These are phyloP conservation scores for Daldinia eschscholtzii DNA, from an alignment of 2,329 filamentous ascomycete genomes.

Conservation along the genomic window DNA sequence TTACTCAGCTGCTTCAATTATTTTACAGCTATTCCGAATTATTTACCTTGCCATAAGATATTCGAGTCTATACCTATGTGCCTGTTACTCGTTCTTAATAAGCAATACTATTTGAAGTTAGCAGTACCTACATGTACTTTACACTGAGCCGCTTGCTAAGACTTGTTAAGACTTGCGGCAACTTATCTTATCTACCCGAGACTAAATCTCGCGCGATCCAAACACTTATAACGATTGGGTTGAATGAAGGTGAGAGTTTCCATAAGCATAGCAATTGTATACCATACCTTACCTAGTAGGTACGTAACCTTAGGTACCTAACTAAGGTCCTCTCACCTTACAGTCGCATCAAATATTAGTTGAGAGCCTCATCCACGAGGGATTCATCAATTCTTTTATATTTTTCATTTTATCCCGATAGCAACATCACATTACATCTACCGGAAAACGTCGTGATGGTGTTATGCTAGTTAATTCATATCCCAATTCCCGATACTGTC, in stretches of 20 bases:
- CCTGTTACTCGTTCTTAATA: neutral
- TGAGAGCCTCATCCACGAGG: constrained; percentile 24
- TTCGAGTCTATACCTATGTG: no score
- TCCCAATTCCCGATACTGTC: constrained; percentile 20
- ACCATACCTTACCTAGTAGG: no score
- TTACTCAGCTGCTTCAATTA: no score
- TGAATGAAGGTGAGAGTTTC: neutral
- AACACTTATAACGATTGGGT: neutral
- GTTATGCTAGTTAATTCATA: constrained; percentile 3
- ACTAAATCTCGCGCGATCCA: constrained; percentile 4
- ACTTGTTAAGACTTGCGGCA: neutral
- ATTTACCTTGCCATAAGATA: no score
- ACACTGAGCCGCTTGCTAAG: neutral
- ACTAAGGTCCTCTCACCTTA: neutral
- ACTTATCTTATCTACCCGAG: constrained; percentile 17
- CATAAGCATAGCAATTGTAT: neutral
- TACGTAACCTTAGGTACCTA: neutral
- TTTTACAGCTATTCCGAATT: no score
- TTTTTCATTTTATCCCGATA: neutral
- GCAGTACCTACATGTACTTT: neutral
- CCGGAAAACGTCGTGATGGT: constrained; percentile 9
- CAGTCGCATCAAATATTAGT: neutral
- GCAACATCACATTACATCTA: constrained; percentile 17
- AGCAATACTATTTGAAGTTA: no score
- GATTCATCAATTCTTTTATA: constrained; percentile 4